Conservation (phyloP, 164 flowering plant species). For the Stephania japonica region DNA sequence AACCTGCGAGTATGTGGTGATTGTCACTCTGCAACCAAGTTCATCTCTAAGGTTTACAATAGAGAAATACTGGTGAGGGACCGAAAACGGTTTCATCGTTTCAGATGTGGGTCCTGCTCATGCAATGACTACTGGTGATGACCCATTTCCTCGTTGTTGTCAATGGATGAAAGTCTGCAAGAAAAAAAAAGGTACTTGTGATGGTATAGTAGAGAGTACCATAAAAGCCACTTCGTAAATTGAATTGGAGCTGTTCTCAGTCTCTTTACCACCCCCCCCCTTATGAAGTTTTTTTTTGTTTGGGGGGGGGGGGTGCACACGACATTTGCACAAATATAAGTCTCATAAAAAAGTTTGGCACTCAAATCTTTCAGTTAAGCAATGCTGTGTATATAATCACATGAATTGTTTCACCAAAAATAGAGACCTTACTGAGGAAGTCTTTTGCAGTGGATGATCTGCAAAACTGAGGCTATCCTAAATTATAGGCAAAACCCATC, state of each 20-base stretch:
- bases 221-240: neutral
- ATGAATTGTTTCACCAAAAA: too few relatives aligned
- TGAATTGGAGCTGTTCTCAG: neutral
- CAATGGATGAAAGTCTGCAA: neutral
- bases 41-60: slow-evolving; percentile 13
- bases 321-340: neutral
- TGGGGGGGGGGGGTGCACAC: neutral
- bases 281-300: too few relatives aligned
- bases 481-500: too few relatives aligned
- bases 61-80: slow-evolving; percentile 16
- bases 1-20: slow-evolving; percentile 15
- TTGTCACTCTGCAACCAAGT: slow-evolving; percentile 15
- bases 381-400: neutral
- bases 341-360: neutral
- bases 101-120: slow-evolving; percentile 12
- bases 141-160: neutral
- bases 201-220: too few relatives aligned
- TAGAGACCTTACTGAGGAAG: too few relatives aligned
- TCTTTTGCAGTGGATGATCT: too few relatives aligned
- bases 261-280: neutral
- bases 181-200: too few relatives aligned
- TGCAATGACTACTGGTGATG: slow-evolving; percentile 15
- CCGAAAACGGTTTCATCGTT: slow-evolving; percentile 12
- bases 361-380: neutral
- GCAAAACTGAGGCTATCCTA: too few relatives aligned